These are phyloP conservation scores for Beauveria sp. DNA, from an alignment of 2,329 filamentous ascomycete species.

Conservation along the genomic window DNA sequence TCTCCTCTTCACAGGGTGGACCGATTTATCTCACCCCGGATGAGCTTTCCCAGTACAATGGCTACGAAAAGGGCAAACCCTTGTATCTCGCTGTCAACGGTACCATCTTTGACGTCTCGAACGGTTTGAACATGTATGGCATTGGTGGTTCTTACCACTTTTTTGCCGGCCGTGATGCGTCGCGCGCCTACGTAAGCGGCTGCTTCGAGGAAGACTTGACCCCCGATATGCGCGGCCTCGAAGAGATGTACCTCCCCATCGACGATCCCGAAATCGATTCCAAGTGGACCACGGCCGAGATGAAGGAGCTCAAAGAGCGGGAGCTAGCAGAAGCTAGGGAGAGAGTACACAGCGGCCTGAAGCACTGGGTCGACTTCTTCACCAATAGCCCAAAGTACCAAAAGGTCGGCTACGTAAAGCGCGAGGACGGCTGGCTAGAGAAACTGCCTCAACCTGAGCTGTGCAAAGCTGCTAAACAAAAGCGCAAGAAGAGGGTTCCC, in stretches of 20 bases:
- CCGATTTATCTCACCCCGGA: conserved; percentile 66
- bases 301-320: conserved; percentile 45
- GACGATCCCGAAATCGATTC: conserved; percentile 56
- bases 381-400: conserved; percentile 71
- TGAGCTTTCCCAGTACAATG: conserved; percentile 70
- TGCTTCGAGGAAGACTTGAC: conserved; percentile 85
- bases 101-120: conserved; percentile 76
- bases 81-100: conserved; percentile 88
- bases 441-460: conserved; percentile 54
- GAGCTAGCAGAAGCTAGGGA: conserved; percentile 59
- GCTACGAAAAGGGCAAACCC: conserved; percentile 64
- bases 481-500: conserved; percentile 38
- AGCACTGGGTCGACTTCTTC: conserved; percentile 83
- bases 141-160: conserved; percentile 79
- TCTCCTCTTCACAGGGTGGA: conserved; percentile 31
- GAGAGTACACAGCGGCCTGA: conserved; percentile 58
- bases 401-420: conserved; percentile 66
- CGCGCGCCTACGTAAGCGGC: conserved; percentile 82
- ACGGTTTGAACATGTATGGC: conserved; percentile 63
- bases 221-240: conserved; percentile 76
- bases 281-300: conserved; percentile 46
- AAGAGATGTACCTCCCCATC: conserved; percentile 70
- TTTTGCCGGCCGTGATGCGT: conserved; percentile 81
- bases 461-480: conserved; percentile 62
- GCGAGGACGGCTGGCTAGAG: conserved; percentile 53